Evolutionary conservation across 2,329 filamentous ascomycete genomes (phyloP), one percentile per base, ranked within the genome.

Genomic region (Biscogniauxia marginata): DNA sequence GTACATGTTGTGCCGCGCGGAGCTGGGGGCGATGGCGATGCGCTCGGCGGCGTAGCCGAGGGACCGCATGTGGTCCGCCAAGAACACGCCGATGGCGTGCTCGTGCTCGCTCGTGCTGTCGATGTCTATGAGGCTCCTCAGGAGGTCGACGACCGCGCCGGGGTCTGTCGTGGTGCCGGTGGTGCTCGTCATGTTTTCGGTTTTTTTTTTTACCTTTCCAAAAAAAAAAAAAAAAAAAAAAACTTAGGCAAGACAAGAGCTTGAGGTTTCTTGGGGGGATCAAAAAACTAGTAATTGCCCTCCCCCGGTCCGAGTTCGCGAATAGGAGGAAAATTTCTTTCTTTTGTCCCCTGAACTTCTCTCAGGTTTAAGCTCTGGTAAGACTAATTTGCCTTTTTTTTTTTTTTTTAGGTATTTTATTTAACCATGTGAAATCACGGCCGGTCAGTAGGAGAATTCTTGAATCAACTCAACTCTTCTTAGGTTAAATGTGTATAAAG

Each of bases 91-190:
- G 44, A 74, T 70, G n/a, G 64, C 65, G 34, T 71, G 63, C 58
- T 75, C 73, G 25, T 72, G 62, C 48, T 74, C 71, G 55, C 71
- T 75, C 23, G 66, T 73, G 54, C 69, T 71, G 47, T 69, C 69
- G 50, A 74, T 70, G 49, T 68, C 65, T 63, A 75, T 74, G 23
- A 75, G 67, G 22, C 65, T 63, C 49, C 69, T 63, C 16, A 73
- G 61, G 23, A 74, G 66, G 22, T 62, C 50, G 19, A 73, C 44
- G 13, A 63, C 60, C 49, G 59, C 52, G n/a, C 50, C 55, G 5
- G 53, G 25, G 20, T 61, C 59, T 4, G 60, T 49, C 18, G 47
- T 60, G 48, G 58, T 63, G 7, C 34, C 22, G 19, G 47, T 60
- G 48, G 58, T 63, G 7, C 34, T 25, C 46, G 62, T 51, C 62